Percentiles rank a stretch among this genome's conserved stretches.
These are phyloP conservation scores for Lentinula aciculospora DNA, from an alignment of 768 basidiomycete species.

Conservation along the genomic window DNA sequence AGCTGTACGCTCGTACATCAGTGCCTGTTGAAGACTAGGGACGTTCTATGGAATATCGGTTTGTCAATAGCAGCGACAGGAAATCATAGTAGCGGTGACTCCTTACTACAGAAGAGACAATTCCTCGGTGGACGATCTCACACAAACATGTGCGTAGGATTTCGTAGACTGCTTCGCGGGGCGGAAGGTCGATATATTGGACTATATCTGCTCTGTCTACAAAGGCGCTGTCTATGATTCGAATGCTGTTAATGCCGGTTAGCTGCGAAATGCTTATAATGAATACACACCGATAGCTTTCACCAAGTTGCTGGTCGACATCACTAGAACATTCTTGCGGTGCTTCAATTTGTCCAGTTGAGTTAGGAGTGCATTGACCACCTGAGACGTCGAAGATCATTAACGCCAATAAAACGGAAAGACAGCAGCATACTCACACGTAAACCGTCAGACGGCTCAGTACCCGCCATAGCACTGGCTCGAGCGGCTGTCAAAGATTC, in stretches of 20 bases:
- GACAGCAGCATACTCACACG: conserved; percentile 45
- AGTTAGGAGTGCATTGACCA: conserved; percentile 95
- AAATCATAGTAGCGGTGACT: neutral
- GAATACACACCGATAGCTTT: conserved; percentile 77
- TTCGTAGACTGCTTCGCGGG: conserved; percentile 88
- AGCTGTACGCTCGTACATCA: conserved; percentile 44
- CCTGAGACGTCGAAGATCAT: conserved; percentile 39
- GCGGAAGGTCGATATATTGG: conserved; percentile 89
- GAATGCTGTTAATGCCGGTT: neutral
- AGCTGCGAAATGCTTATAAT: neutral
- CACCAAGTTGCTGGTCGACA: conserved; percentile 94
- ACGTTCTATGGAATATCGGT: conserved; percentile 38
- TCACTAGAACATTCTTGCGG: conserved; percentile 88
- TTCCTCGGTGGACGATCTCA: conserved; percentile 72
- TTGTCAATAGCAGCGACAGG: neutral
- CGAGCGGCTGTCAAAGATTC: conserved; percentile 93
- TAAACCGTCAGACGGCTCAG: conserved; percentile 92
- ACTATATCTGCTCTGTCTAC: conserved; percentile 96
- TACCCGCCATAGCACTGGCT: conserved; percentile 91
- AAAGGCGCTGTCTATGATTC: conserved; percentile 76
- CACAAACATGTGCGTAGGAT: conserved; percentile 78
- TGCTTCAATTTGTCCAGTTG: conserved; percentile 95
- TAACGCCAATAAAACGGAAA: neutral
- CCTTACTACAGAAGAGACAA: conserved; percentile 62
- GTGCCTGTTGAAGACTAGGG: conserved; percentile 57